phyloP scores from a whole-genome alignment of 1,139 yeast species.

The Nakaseomyces sp. region DNA sequence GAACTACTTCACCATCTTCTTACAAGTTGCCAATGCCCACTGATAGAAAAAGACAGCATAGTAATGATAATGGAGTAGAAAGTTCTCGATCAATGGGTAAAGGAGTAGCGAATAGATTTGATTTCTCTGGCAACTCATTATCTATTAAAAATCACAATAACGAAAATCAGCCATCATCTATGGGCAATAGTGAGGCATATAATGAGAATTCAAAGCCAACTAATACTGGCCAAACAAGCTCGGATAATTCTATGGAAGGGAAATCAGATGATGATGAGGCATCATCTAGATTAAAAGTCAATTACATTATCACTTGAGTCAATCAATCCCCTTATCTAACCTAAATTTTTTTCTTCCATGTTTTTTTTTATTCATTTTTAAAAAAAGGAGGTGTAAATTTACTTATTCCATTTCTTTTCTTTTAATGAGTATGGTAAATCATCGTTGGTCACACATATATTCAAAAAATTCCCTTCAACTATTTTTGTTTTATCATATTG shows the following conservation, averaged over 20 bases:
- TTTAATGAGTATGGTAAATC: no score
- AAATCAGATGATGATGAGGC: conserved; percentile 3
- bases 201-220: background rate
- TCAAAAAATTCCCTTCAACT: no score
- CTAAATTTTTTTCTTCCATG: background rate
- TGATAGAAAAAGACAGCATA: background rate
- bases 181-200: background rate
- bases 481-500: no score
- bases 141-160: background rate
- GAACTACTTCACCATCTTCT: conserved; percentile 5
- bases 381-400: background rate
- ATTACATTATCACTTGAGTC: background rate
- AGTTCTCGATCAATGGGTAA: background rate
- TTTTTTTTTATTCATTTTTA: background rate
- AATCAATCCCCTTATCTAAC: no score
- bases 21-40: background rate
- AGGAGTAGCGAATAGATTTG: background rate
- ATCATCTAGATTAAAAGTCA: conserved; percentile 1
- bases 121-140: background rate
- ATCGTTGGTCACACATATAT: no score
- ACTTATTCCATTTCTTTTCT: no score
- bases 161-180: background rate
- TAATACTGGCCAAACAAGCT: background rate
- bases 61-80: background rate
- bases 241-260: background rate